phyloP scores from a whole-genome alignment of 2,329 filamentous ascomycete species.

The Talaromyces sp. region DNA sequence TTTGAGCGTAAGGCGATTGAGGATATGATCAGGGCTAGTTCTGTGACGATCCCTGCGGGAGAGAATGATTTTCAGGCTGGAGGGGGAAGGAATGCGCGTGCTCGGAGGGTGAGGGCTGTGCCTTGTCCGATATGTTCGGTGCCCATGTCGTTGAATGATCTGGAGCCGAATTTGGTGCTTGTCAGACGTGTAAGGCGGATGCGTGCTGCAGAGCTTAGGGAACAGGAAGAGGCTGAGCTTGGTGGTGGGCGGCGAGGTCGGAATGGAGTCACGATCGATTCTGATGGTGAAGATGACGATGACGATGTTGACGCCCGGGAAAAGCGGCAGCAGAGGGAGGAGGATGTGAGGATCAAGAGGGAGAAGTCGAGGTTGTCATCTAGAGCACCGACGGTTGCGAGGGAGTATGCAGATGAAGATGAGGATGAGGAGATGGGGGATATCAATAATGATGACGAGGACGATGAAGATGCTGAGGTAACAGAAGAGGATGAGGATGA shows the following conservation, averaged over 20 bases:
- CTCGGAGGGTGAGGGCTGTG: constrained; percentile 30
- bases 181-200: constrained; percentile 39
- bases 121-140: constrained; percentile 46
- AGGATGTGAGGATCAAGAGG: constrained; percentile 16
- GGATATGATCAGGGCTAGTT: constrained; percentile 43
- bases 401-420: constrained; percentile 8
- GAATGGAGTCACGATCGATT: constrained; percentile 14
- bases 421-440: constrained; percentile 1
- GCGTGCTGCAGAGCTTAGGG: constrained; percentile 28
- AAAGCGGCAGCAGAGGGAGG: constrained; percentile 1
- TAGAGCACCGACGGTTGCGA: not conserved
- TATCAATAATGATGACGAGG: not conserved
- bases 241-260: not conserved
- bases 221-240: constrained; percentile 26
- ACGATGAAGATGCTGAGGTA: constrained; percentile 3
- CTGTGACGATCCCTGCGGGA: constrained; percentile 26
- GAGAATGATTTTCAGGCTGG: constrained; percentile 22
- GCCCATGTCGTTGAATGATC: constrained; percentile 37
- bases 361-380: constrained; percentile 13
- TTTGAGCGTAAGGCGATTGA: constrained; percentile 50
- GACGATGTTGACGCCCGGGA: not conserved
- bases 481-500: constrained; percentile 3
- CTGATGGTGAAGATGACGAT: constrained; percentile 16
- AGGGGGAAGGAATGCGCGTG: constrained; percentile 21
- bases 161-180: constrained; percentile 43